phyloP scores from a whole-genome alignment of 2,329 filamentous ascomycete species.

The Sphaerulina vaccinii region DNA sequence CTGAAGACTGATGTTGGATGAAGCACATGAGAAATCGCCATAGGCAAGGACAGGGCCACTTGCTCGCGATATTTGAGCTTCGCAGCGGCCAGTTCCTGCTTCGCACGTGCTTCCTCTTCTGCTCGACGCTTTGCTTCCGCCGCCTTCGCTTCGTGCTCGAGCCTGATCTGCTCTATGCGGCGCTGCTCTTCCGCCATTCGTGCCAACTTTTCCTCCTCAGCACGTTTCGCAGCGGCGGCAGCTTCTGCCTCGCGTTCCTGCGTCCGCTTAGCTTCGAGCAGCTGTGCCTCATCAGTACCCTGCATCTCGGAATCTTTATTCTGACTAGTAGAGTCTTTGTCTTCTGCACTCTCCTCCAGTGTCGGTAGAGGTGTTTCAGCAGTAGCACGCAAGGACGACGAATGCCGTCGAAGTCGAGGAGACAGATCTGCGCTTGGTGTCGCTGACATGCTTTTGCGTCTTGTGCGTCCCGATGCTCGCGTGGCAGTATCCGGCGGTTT shows the following conservation, averaged over 20 bases:
- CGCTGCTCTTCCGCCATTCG: slow-evolving; percentile 29
- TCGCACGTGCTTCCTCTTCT: slow-evolving; percentile 19
- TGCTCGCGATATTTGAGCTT: slow-evolving; percentile 22
- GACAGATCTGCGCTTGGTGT: slow-evolving; percentile 25
- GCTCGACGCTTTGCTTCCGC: slow-evolving; percentile 20
- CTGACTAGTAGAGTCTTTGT: slow-evolving; percentile 17
- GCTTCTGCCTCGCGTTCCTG: slow-evolving; percentile 26
- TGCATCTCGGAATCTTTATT: slow-evolving; percentile 21
- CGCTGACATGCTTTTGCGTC: slow-evolving; percentile 33
- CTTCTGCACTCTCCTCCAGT: slow-evolving; percentile 27
- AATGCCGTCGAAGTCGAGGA: slow-evolving; percentile 27
- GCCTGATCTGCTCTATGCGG: slow-evolving; percentile 19
- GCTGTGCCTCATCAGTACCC: slow-evolving; percentile 18
- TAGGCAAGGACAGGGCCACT: slow-evolving; percentile 30
- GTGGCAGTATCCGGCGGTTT: slow-evolving; percentile 32
- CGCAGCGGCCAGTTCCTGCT: slow-evolving; percentile 25
- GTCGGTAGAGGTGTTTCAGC: slow-evolving; percentile 26
- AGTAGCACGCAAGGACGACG: slow-evolving; percentile 29
- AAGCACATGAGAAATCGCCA: slow-evolving; percentile 24
- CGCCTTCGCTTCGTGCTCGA: slow-evolving; percentile 28
- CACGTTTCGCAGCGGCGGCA: slow-evolving; percentile 20
- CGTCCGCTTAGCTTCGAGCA: slow-evolving; percentile 18
- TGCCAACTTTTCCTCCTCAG: slow-evolving; percentile 26
- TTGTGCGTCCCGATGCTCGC: slow-evolving; percentile 25
- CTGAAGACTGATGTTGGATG: slow-evolving; percentile 22